Percentiles rank a stretch among this genome's conserved stretches.
phyloP scores from a whole-genome alignment of 106 monocot species.

The Platanthera zijinensis region DNA sequence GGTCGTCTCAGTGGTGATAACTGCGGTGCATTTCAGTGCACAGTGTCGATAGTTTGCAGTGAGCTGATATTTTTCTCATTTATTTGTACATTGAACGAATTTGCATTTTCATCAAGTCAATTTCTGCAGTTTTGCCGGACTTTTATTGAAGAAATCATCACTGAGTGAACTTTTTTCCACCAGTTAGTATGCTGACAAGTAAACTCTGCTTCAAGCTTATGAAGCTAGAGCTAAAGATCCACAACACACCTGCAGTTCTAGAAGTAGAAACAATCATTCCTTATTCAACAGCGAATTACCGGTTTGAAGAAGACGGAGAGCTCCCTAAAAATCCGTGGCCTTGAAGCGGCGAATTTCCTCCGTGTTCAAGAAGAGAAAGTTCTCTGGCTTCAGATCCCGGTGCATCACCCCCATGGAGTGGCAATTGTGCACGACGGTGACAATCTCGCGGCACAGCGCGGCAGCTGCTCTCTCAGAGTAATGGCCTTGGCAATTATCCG shows the following conservation, averaged over 20 bases:
- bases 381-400: conserved; percentile 53
- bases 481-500: conserved; percentile 44
- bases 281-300: neutral
- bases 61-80: too few species aligned
- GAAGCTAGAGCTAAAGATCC: neutral
- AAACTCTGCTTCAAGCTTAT: neutral
- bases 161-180: too few species aligned
- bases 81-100: too few species aligned
- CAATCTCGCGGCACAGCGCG: conserved; percentile 42
- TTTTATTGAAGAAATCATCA: too few species aligned
- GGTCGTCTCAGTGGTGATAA: too few species aligned
- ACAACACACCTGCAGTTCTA: neutral
- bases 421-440: conserved; percentile 40
- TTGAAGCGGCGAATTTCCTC: conserved; percentile 47
- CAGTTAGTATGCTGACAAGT: neutral
- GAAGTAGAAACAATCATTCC: neutral
- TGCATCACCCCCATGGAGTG: conserved; percentile 65
- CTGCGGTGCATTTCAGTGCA: too few species aligned
- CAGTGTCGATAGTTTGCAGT: too few species aligned
- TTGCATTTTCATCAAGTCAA: too few species aligned
- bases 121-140: too few species aligned
- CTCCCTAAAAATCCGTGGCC: conserved; percentile 52
- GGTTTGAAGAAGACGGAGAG: conserved; percentile 51
- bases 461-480: conserved; percentile 54
- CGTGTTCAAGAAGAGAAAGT: conserved; percentile 39